A percentile compares a stretch with the other conserved stretches of the same genome.
These are phyloP conservation scores for Epichloe elymi DNA, from an alignment of 2,329 filamentous ascomycete genomes.

Conservation along the genomic window DNA sequence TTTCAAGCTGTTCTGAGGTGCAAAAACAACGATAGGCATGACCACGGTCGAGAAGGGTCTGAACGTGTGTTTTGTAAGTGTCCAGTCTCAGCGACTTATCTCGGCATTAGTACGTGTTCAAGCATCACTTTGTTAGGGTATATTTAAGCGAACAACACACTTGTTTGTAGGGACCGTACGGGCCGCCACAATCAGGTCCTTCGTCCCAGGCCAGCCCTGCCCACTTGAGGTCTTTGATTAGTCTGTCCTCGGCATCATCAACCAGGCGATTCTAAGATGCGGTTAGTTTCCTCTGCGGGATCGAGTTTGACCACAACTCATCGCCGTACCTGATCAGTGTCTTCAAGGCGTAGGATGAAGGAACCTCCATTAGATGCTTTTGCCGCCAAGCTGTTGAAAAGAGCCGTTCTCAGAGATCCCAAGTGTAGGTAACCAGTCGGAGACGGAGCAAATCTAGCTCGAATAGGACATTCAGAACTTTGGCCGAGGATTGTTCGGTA, in stretches of 20 bases:
- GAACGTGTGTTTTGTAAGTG: slow-evolving; percentile 59
- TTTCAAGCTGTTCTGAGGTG: slow-evolving; percentile 54
- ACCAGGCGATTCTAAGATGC: slow-evolving; percentile 60
- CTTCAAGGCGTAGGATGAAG: slow-evolving; percentile 84
- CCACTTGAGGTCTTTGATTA: slow-evolving; percentile 77
- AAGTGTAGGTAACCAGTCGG: slow-evolving; percentile 90
- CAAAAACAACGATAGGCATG: slow-evolving; percentile 94
- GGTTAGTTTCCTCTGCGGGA: background rate
- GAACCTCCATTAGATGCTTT: slow-evolving; percentile 68
- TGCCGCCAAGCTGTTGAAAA: slow-evolving; percentile 94
- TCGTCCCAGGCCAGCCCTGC: slow-evolving; percentile 89
- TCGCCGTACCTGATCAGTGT: slow-evolving; percentile 72
- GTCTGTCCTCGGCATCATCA: slow-evolving; percentile 59
- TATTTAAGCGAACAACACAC: slow-evolving; percentile 26
- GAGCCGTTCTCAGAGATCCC: slow-evolving; percentile 77
- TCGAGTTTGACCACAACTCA: background rate
- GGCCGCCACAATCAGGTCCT: slow-evolving; percentile 71
- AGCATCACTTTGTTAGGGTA: background rate
- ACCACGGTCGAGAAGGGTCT: slow-evolving; percentile 53
- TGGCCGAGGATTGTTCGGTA: slow-evolving; percentile 22
- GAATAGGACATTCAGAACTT: slow-evolving; percentile 39
- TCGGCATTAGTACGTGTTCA: background rate
- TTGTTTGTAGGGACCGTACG: slow-evolving; percentile 76
- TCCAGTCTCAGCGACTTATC: slow-evolving; percentile 67
- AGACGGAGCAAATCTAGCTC: slow-evolving; percentile 79